Conservation (phyloP, 2,329 filamentous ascomycete genomes). For the Cercospora sesami region DNA sequence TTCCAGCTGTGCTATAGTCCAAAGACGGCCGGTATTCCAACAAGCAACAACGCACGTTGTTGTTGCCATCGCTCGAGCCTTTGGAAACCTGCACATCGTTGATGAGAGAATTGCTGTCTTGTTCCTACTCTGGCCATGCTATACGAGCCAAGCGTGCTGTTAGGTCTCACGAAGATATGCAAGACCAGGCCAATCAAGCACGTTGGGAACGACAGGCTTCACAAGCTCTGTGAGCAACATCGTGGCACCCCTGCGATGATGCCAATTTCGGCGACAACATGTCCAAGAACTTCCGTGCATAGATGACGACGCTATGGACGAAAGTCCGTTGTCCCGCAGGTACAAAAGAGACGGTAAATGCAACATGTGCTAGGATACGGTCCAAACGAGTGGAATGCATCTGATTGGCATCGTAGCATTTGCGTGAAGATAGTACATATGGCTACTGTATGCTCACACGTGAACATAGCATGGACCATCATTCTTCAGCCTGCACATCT, state of each 20-base stretch:
- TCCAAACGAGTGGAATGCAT: background rate
- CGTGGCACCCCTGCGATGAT: slow-evolving; percentile 17
- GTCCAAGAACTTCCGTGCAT: background rate
- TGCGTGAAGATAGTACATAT: too few species aligned
- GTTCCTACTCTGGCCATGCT: background rate
- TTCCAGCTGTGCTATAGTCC: background rate
- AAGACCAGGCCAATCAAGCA: background rate
- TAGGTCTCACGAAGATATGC: background rate
- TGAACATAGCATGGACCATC: too few species aligned
- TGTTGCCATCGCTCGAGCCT: background rate
- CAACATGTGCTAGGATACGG: too few species aligned
- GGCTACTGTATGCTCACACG: too few species aligned
- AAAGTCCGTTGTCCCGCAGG: background rate
- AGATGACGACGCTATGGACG: background rate
- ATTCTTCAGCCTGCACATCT: too few species aligned
- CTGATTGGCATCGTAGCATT: background rate
- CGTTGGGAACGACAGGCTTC: background rate
- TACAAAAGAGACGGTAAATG: too few species aligned
- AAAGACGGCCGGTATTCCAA: background rate
- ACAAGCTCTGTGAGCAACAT: slow-evolving; percentile 3
- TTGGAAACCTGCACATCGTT: background rate
- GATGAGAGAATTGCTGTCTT: background rate
- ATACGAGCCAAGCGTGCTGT: background rate
- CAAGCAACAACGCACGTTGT: background rate
- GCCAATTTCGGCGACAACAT: slow-evolving; percentile 10